These are phyloP conservation scores for Psilocybe cyanescens DNA, from an alignment of 768 basidiomycete species.

Conservation along the genomic window DNA sequence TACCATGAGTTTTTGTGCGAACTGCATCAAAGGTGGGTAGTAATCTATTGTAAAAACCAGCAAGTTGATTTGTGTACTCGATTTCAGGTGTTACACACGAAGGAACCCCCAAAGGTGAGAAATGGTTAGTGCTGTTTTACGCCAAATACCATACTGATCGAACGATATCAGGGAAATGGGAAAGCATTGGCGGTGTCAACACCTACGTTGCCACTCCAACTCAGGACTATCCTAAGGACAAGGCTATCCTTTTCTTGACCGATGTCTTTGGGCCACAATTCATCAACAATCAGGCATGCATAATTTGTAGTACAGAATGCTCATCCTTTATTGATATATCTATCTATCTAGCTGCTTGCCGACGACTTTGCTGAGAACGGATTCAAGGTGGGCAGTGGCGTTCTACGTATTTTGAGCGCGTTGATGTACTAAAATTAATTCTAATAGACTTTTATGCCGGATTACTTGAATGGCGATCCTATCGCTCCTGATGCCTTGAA, in stretches of 20 bases:
- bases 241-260: conserved; percentile 57
- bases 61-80: no score
- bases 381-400: conserved; percentile 36
- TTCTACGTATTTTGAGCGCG: conserved; percentile 8
- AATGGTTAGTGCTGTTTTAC: no score
- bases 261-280: conserved; percentile 59
- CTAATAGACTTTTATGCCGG: conserved; percentile 37
- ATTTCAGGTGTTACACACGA: conserved; percentile 51
- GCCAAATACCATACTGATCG: neutral
- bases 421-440: no score
- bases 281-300: conserved; percentile 44
- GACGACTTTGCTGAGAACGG: conserved; percentile 50
- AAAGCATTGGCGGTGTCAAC: conserved; percentile 50
- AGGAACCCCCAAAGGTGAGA: conserved; percentile 46
- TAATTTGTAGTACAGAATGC: neutral
- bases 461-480: conserved; percentile 47
- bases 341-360: conserved; percentile 15
- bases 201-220: conserved; percentile 60
- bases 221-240: conserved; percentile 53
- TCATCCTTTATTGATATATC: neutral
- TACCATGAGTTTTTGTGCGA: conserved; percentile 41
- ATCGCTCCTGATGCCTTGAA: conserved; percentile 37
- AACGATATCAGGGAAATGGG: conserved; percentile 43
- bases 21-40: conserved; percentile 54
- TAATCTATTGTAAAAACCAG: neutral